Percentiles rank a stretch among this genome's conserved stretches.
phyloP scores from a whole-genome alignment of 73 alveolate genomes.

The Paramecium biaurelia region DNA sequence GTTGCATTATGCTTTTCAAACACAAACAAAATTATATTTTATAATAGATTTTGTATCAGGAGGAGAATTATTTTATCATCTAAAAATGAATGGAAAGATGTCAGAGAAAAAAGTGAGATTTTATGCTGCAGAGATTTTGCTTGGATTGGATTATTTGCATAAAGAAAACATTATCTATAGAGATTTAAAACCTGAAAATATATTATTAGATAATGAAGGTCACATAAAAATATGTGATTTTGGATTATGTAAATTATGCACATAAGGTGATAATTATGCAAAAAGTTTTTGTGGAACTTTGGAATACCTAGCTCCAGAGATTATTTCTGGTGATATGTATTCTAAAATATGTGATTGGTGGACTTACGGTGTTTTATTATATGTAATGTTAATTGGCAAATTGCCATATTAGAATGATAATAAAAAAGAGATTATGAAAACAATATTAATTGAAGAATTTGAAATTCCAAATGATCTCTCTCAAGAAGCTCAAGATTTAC shows the following conservation, averaged over 20 bases:
- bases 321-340: neutral
- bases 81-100: slow-evolving; percentile 68
- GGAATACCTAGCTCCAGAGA: slow-evolving; percentile 61
- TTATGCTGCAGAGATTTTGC: slow-evolving; percentile 83
- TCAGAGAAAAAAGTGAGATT: slow-evolving; percentile 78
- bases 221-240: slow-evolving; percentile 74
- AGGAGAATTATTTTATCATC: slow-evolving; percentile 77
- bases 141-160: slow-evolving; percentile 82
- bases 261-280: neutral
- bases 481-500: neutral
- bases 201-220: slow-evolving; percentile 72
- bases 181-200: slow-evolving; percentile 79
- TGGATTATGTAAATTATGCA: slow-evolving; percentile 66
- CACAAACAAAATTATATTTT: slow-evolving; percentile 79
- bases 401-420: slow-evolving; percentile 25
- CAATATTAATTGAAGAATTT: neutral
- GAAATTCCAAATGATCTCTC: slow-evolving; percentile 16
- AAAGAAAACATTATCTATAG: slow-evolving; percentile 76
- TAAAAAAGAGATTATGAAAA: slow-evolving; percentile 9
- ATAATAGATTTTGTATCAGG: slow-evolving; percentile 91
- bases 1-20: slow-evolving; percentile 89
- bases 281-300: slow-evolving; percentile 46
- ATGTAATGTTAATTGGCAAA: neutral
- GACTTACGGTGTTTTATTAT: slow-evolving; percentile 36
- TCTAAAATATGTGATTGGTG: slow-evolving; percentile 55